phyloP scores from a whole-genome alignment of 2,329 filamentous ascomycete species.

The Rutstroemia sp. region DNA sequence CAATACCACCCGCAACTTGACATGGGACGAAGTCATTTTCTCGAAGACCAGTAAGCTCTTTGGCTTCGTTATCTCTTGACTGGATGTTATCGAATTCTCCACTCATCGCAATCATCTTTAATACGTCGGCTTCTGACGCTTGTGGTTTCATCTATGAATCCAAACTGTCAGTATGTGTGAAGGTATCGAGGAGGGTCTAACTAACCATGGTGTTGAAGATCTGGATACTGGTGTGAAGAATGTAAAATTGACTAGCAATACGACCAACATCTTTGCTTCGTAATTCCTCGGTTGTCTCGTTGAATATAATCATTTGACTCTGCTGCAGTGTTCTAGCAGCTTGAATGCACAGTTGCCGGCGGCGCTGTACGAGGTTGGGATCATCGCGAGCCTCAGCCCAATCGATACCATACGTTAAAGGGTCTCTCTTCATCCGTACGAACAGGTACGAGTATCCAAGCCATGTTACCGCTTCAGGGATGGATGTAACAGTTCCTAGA shows the following conservation, averaged over 20 bases:
- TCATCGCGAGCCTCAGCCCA: conserved; percentile 88
- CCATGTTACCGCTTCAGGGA: conserved; percentile 92
- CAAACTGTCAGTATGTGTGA: background rate
- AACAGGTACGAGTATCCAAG: conserved; percentile 97
- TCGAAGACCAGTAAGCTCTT: conserved; percentile 71
- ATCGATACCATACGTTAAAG: conserved; percentile 88
- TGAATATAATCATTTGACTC: conserved; percentile 99
- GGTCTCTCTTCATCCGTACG: conserved; percentile 90
- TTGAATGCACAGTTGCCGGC: conserved; percentile 79
- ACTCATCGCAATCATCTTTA: conserved; percentile 96
- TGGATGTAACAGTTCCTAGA: conserved; percentile 88
- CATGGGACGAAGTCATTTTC: conserved; percentile 60
- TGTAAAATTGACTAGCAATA: conserved; percentile 96
- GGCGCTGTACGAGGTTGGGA: conserved; percentile 75
- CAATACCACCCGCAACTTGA: conserved; percentile 63
- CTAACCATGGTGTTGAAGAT: conserved; percentile 78
- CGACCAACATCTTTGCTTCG: conserved; percentile 91
- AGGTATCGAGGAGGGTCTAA: background rate
- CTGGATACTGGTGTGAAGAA: conserved; percentile 85
- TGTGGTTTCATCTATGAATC: conserved; percentile 60
- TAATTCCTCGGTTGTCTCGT: conserved; percentile 87
- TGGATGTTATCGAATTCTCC: conserved; percentile 98
- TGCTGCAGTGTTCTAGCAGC: conserved; percentile 81
- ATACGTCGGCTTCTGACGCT: conserved; percentile 81
- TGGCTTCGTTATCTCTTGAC: conserved; percentile 79